Base-by-base conservation (phyloP, 257 asterid species). In the Nicotiana noctiflora region DNA sequence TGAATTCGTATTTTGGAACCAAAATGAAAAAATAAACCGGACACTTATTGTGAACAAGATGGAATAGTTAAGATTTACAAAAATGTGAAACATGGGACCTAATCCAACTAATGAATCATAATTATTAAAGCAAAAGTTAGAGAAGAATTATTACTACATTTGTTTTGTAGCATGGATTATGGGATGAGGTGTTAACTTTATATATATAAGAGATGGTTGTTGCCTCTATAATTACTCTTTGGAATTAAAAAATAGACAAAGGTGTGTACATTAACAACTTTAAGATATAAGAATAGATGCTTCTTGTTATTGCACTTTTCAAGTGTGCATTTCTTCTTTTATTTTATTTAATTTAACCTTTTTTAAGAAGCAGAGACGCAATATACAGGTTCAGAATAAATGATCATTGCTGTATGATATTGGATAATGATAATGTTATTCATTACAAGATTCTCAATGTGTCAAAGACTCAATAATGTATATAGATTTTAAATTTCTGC, bases 21-120 rank as follows among this genome's bases (percentile, higher is more conserved):
- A n/a, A n/a, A n/a, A n/a, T n/a, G n/a, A n/a, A n/a, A n/a, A n/a
- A n/a, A n/a, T n/a, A n/a, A n/a, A n/a, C n/a, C n/a, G n/a, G n/a
- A 25, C 27, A 25, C 27, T 25, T 25, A 25, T 25, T 25, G 1
- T 25, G 27, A 25, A 25, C 27, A 25, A 1, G 27, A 25, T 25
- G 27, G 27, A 25, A 1, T 25, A 46, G 23, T 70, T 70, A 13
- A 3, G 40, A 23, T 46, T 23, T 74, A 4, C 2, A 49, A 23
- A 46, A 46, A 51, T 46, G 3, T 74, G 61, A 7, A 14, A 70
- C 1, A 74, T 74, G 61, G 62, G 79, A 25, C 44, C 79, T 49
- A 49, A 49, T 15, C 17, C 79, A 23, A 74, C 79, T 74, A 49
- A 74, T 74, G 79, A 15, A 44, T 74, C 40, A 74, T 74, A 49